Evolutionary conservation across 2,329 filamentous ascomycete genomes (phyloP).

Genomic region (Sclerotinia minor): DNA sequence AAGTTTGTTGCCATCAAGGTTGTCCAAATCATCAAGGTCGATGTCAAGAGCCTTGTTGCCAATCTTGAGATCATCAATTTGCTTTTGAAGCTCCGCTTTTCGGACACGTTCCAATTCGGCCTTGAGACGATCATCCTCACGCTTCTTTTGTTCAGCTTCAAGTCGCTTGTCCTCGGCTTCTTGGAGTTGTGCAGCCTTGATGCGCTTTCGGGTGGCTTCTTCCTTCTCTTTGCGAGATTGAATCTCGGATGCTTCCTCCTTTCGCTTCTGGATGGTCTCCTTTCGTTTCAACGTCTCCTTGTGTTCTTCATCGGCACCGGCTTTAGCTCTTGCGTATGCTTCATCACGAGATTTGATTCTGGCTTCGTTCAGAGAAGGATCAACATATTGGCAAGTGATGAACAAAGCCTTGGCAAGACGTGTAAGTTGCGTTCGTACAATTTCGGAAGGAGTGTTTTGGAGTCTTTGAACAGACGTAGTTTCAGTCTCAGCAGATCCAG

Average conservation of each 20-base stretch:
- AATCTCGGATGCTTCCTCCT: slow-evolving; percentile 88
- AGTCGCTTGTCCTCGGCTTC: slow-evolving; percentile 88
- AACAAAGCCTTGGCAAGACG: slow-evolving; percentile 89
- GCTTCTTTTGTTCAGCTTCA: slow-evolving; percentile 87
- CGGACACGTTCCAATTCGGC: slow-evolving; percentile 87
- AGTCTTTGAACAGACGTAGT: slow-evolving; percentile 85
- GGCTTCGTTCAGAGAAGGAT: slow-evolving; percentile 81
- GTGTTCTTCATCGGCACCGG: slow-evolving; percentile 90
- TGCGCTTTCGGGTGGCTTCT: slow-evolving; percentile 82
- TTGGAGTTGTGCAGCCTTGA: slow-evolving; percentile 82
- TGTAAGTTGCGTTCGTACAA: slow-evolving; percentile 90
- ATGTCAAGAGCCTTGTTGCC: slow-evolving; percentile 75
- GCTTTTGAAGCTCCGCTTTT: slow-evolving; percentile 90
- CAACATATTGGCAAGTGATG: slow-evolving; percentile 93
- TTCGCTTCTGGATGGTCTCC: slow-evolving; percentile 92
- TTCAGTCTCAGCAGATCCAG: slow-evolving; percentile 86
- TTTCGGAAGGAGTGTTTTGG: slow-evolving; percentile 96
- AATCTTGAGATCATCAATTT: slow-evolving; percentile 87
- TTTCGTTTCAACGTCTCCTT: slow-evolving; percentile 81
- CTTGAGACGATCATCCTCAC: slow-evolving; percentile 81
- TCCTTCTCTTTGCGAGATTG: slow-evolving; percentile 89
- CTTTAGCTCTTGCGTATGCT: slow-evolving; percentile 78
- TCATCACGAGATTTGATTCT: slow-evolving; percentile 76
- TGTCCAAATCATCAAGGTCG: slow-evolving; percentile 77
- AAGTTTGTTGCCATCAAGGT: slow-evolving; percentile 84